Percentiles rank a stretch among this genome's conserved stretches.
Conservation (phyloP, 2,329 filamentous ascomycete genomes). For the Hypoxylon sp. region DNA sequence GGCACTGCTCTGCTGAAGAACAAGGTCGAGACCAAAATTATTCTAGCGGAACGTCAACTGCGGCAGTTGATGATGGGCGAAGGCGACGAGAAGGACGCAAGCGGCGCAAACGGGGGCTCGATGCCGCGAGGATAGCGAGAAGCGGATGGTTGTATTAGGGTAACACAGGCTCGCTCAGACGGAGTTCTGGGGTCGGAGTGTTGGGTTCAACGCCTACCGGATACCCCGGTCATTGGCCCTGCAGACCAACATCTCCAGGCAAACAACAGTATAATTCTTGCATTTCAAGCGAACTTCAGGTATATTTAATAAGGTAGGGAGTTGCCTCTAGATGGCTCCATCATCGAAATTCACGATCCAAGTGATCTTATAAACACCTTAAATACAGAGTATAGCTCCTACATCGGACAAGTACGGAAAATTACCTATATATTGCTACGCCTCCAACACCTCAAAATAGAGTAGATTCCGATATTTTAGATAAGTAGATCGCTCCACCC, state of each 20-base stretch:
- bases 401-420: background rate
- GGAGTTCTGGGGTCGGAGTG: constrained; percentile 1
- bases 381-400: background rate
- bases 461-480: background rate
- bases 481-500: background rate
- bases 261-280: background rate
- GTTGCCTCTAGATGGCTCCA: background rate
- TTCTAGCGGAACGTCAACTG: constrained; percentile 20
- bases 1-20: constrained; percentile 12
- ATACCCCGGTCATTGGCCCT: background rate
- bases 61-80: background rate
- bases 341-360: background rate
- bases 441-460: background rate
- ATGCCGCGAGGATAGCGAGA: background rate
- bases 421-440: background rate
- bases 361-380: background rate
- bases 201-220: background rate
- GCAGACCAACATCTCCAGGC: background rate
- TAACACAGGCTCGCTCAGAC: background rate
- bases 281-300: too few species aligned
- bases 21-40: constrained; percentile 20
- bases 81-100: too few species aligned
- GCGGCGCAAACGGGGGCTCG: background rate
- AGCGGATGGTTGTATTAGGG: background rate
- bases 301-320: background rate